Percentiles rank a stretch among this genome's conserved stretches.
Conservation (phyloP, 1,139 yeast species). For the Suhomyces wounanorum region DNA sequence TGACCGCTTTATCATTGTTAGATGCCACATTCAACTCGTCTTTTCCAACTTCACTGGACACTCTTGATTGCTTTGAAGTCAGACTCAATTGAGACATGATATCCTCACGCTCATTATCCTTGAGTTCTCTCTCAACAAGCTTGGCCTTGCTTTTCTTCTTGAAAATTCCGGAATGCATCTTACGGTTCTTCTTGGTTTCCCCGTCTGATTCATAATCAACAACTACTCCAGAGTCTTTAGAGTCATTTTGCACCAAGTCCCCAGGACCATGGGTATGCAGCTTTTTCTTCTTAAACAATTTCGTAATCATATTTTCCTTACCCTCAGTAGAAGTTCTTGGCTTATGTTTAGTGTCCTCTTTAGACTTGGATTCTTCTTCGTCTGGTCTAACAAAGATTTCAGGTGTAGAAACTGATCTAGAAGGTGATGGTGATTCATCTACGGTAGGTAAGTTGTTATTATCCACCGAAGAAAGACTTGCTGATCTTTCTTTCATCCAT, state of each 20-base stretch:
- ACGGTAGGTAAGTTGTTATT: constrained; percentile 24
- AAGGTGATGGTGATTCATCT: constrained; percentile 22
- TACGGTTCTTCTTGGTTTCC: constrained; percentile 19
- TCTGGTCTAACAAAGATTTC: constrained; percentile 21
- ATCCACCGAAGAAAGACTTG: constrained; percentile 33
- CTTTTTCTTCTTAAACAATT: constrained; percentile 47
- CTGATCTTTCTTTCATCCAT: constrained; percentile 42
- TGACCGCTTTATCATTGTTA: constrained; percentile 1
- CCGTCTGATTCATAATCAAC: constrained; percentile 36
- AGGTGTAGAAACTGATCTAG: constrained; percentile 41
- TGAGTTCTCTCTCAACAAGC: constrained; percentile 13
- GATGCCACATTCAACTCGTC: background rate
- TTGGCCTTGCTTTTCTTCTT: constrained; percentile 28
- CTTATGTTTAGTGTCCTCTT: constrained; percentile 9
- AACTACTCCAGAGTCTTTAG: constrained; percentile 26
- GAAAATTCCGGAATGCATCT: constrained; percentile 24
- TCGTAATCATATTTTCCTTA: constrained; percentile 46
- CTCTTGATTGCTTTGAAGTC: background rate
- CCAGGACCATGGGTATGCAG: constrained; percentile 13
- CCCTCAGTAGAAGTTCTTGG: constrained; percentile 16
- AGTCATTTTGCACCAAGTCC: constrained; percentile 10
- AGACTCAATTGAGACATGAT: background rate
- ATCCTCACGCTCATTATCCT: constrained; percentile 8
- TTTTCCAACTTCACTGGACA: background rate
- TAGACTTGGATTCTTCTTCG: constrained; percentile 9